A percentile compares a stretch with the other conserved stretches of the same genome.
phyloP scores from a whole-genome alignment of 805 yeast species.

The Hanseniaspora mollemarum region DNA sequence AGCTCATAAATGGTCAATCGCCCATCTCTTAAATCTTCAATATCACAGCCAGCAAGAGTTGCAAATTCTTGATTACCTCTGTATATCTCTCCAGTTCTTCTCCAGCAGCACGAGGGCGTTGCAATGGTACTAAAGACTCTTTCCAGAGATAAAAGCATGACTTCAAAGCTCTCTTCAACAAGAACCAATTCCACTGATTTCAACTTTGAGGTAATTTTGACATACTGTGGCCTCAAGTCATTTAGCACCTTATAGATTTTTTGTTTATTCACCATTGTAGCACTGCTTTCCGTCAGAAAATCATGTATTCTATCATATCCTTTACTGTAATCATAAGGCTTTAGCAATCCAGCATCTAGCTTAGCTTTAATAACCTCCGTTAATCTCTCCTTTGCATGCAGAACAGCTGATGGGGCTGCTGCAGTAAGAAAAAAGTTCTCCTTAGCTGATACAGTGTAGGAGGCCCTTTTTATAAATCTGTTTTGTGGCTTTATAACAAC shows the following conservation, averaged over 20 bases:
- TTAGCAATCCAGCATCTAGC: conserved; percentile 79
- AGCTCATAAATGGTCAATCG: conserved; percentile 82
- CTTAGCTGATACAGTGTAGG: conserved; percentile 55
- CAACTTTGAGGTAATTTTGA: conserved; percentile 81
- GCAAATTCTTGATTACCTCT: conserved; percentile 95
- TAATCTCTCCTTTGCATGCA: conserved; percentile 84
- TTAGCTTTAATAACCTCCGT: conserved; percentile 92
- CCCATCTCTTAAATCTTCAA: conserved; percentile 87
- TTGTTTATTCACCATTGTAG: conserved; percentile 79
- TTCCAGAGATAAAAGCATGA: conserved; percentile 87
- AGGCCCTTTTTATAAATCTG: conserved; percentile 15
- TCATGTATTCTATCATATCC: conserved; percentile 83
- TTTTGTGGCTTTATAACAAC: background rate
- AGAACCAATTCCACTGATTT: conserved; percentile 83
- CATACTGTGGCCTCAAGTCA: conserved; percentile 79
- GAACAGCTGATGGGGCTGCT: conserved; percentile 91
- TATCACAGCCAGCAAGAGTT: conserved; percentile 73
- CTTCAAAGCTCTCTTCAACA: conserved; percentile 87
- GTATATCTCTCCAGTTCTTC: conserved; percentile 92
- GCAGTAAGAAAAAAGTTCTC: conserved; percentile 92
- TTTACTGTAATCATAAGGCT: conserved; percentile 86
- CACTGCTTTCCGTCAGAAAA: conserved; percentile 60
- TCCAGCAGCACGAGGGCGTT: conserved; percentile 93
- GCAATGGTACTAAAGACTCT: conserved; percentile 95
- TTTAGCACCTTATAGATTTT: conserved; percentile 76